phyloP scores from a whole-genome alignment of 176 grass and related monocot genomes.

The Triticum monococcum region DNA sequence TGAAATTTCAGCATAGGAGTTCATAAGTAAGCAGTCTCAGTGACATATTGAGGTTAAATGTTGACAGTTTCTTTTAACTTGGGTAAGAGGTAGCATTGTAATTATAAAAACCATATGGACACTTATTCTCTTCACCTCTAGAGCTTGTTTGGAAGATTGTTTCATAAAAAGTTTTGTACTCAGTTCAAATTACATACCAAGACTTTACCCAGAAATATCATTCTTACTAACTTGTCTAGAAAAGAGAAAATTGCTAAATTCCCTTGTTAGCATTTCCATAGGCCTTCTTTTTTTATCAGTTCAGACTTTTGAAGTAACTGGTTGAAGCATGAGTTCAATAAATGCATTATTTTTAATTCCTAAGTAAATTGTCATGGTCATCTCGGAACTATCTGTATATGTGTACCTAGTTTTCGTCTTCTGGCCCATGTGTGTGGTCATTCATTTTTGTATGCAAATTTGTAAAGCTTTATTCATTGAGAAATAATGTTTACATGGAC shows the following conservation, averaged over 20 bases:
- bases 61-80: neutral
- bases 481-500: too few species aligned
- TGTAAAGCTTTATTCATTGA: too few species aligned
- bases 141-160: neutral
- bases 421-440: neutral
- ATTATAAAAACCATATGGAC: neutral
- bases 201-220: neutral
- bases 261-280: neutral
- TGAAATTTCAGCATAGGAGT: neutral
- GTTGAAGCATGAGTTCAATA: too few species aligned
- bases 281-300: neutral
- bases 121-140: neutral
- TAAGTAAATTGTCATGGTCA: neutral
- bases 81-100: neutral
- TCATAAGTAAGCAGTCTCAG: neutral
- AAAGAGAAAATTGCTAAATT: neutral
- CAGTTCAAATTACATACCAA: neutral
- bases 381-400: neutral
- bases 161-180: neutral
- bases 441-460: neutral
- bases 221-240: neutral
- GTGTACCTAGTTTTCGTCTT: neutral
- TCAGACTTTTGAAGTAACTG: too few species aligned
- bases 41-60: neutral
- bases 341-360: neutral